Evolutionary conservation across 2,329 filamentous ascomycete genomes (phyloP).

Genomic region (Pseudodiploospora longispora): DNA sequence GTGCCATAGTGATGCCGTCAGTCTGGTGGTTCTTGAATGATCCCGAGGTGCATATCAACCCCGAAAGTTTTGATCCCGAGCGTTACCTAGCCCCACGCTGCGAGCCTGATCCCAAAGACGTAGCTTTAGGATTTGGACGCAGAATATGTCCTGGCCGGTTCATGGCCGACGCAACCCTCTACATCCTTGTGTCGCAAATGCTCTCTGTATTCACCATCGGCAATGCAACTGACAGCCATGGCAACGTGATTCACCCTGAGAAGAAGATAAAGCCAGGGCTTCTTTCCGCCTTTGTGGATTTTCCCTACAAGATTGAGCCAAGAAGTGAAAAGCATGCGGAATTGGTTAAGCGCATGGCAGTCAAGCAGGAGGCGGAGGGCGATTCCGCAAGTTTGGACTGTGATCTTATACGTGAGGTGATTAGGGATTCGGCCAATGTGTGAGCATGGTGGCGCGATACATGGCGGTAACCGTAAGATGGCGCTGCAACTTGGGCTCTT

Average conservation of each 20-base stretch:
- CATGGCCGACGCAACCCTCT: slow-evolving; percentile 19
- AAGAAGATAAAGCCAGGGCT: slow-evolving; percentile 4
- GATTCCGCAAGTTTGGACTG: no score
- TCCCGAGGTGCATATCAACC: slow-evolving; percentile 31
- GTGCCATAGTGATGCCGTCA: slow-evolving; percentile 5
- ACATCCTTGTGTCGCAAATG: slow-evolving; percentile 27
- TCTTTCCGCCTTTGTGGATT: slow-evolving; percentile 1
- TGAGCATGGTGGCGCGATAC: no score
- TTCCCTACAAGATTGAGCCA: slow-evolving; percentile 9
- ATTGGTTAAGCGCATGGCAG: background rate
- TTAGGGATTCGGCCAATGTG: no score
- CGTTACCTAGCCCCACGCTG: slow-evolving; percentile 17
- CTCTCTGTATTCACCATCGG: slow-evolving; percentile 38
- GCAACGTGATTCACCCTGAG: slow-evolving; percentile 3
- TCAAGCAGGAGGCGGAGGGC: background rate
- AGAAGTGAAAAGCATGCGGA: slow-evolving; percentile 10
- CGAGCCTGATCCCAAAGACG: slow-evolving; percentile 15
- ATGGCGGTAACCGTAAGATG: no score
- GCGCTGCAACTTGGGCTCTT: no score
- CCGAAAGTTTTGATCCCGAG: slow-evolving; percentile 19
- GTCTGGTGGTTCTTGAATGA: slow-evolving; percentile 21
- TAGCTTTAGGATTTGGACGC: slow-evolving; percentile 23
- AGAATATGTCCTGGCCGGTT: slow-evolving; percentile 22
- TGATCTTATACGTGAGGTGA: no score
- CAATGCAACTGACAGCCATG: slow-evolving; percentile 2